Base-by-base conservation (phyloP, 2,329 filamentous ascomycete genomes). In the Penicillium sp. region DNA sequence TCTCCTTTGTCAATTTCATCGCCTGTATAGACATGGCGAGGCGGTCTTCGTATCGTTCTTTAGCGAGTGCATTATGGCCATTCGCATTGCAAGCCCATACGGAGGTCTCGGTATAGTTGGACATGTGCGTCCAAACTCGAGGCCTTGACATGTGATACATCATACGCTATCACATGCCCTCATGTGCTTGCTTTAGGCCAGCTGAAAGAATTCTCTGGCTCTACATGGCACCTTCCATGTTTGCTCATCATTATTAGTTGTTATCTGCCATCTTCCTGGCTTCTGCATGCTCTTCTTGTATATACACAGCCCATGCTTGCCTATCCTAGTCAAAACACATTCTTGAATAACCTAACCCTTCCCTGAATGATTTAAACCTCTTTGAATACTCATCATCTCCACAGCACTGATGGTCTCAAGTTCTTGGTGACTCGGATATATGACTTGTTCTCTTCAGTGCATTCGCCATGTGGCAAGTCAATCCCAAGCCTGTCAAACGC, bases 1-100 rank as follows among this genome's bases (percentile, higher is more conserved):
- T 46, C 30, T 47, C 22, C 10, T 47, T 48, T 34, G 39, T 49
- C 19, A 22, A 22, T 5, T 5, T 22, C 38, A n/a, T 27, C 31
- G 36, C 41, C 39, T 58, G 55, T 54, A 59, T 55, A 61, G 58
- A 61, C 42, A 22, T 54, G 52, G 46, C 13, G 11, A 16, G 41
- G 41, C 33, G 34, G 14, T 36, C 28, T 16, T 41, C 50, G 47
- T 44, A 40, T 46, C 27, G 25, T 35, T 41, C 40, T 51, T 58
- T 46, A 55, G 55, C 55, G 54, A 52, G 43, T 49, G 36, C 50
- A 50, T 41, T 36, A 49, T 46, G 39, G 43, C 38, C 39, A 46
- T 4, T 46, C 53, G 53, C 50, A 53, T 55, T 52, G 37, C 30
- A 41, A 55, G 57, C 46, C 37, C 41, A 45, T 43, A 31, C 40